Percentiles rank a stretch among this genome's conserved stretches.
Evolutionary conservation across 1,284 basidiomycete genomes (phyloP).

Genomic region (Rhodotorula sp.): DNA sequence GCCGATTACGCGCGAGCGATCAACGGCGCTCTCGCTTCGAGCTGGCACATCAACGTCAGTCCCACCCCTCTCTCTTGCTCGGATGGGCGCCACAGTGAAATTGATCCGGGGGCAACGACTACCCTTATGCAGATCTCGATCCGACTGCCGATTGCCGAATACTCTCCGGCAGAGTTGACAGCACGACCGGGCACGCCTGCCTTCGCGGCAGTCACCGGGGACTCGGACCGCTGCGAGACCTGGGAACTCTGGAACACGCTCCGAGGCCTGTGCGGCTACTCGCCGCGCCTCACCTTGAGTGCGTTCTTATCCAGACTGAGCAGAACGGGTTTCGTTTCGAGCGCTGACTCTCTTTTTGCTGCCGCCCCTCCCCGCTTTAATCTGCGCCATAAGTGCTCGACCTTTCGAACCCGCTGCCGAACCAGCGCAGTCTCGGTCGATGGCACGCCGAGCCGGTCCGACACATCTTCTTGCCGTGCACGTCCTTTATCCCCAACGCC

Average conservation of each 20-base stretch:
- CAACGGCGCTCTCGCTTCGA: conserved; percentile 68
- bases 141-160: conserved; percentile 76
- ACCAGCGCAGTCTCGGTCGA: conserved; percentile 65
- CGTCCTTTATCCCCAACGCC: conserved; percentile 88
- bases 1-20: conserved; percentile 91
- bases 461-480: conserved; percentile 82
- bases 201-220: conserved; percentile 43
- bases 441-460: conserved; percentile 92
- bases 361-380: conserved; percentile 13
- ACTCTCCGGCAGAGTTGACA: conserved; percentile 43
- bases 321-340: no score
- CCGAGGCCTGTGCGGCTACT: conserved; percentile 81
- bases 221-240: conserved; percentile 70
- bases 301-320: not conserved
- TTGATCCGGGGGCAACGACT: not conserved
- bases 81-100: not conserved
- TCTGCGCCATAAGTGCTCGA: conserved; percentile 67
- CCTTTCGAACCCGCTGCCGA: conserved; percentile 78
- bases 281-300: conserved; percentile 77
- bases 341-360: not conserved
- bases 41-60: conserved; percentile 42
- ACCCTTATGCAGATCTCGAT: conserved; percentile 54
- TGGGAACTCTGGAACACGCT: conserved; percentile 99
- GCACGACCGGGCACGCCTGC: conserved; percentile 37
- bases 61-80: conserved; percentile 5